Evolutionary conservation across 179 eudicot species (phyloP).

Genomic region (Patellifolia procumbens): DNA sequence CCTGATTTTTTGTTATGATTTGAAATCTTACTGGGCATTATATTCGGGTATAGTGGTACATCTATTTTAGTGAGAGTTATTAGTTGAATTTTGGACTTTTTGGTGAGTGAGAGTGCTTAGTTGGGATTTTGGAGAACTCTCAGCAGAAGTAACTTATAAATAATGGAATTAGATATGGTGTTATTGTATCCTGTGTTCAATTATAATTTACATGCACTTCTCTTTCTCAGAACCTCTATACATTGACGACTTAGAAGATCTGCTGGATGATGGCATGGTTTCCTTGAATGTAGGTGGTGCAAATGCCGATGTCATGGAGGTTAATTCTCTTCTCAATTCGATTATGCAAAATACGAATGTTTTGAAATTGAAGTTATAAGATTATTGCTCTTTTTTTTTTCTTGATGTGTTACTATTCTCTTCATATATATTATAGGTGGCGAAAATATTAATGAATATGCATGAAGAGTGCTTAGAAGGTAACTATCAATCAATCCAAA

Average conservation of each 20-base stretch:
- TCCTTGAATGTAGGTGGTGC: conserved; percentile 37
- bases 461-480: conserved; percentile 76
- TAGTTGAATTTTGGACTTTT: background rate
- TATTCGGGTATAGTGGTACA: background rate
- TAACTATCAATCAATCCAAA: conserved; percentile 50
- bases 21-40: no score
- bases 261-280: conserved; percentile 61
- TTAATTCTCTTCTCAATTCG: background rate
- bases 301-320: conserved; percentile 72
- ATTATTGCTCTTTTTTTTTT: background rate
- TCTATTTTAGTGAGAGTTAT: background rate
- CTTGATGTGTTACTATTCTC: background rate
- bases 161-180: no score
- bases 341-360: background rate
- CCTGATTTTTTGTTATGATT: no score
- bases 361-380: background rate
- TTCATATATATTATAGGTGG: conserved; percentile 40
- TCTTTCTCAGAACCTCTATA: conserved; percentile 31
- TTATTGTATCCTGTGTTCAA: background rate
- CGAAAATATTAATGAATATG: conserved; percentile 64
- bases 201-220: background rate
- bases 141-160: no score
- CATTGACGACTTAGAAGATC: conserved; percentile 57
- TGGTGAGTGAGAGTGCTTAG: no score
- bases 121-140: no score